Evolutionary conservation across 805 yeast genomes (phyloP), one percentile per base, ranked within the genome.

Genomic region (Ogataea ganodermae): DNA sequence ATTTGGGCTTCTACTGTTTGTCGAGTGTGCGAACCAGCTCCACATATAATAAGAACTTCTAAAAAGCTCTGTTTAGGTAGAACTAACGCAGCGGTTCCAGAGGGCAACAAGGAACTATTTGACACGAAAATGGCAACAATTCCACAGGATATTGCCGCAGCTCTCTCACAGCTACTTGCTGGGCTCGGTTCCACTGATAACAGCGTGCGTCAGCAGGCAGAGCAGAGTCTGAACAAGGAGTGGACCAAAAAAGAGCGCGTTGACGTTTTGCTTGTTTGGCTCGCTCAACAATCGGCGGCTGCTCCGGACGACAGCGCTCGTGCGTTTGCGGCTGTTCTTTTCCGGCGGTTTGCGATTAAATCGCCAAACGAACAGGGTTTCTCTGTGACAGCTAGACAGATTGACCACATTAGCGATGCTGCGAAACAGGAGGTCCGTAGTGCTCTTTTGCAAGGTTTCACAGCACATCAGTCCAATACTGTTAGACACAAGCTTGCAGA

Each of bases 401-500:
- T 90, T 43, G 96, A 92, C 26, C 79, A 78, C 37, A 71, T 90
- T 21, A 72, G 81, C 42, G 77, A 76, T 26, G 77, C 73, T 6
- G 84, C 83, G 2, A 74, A 80, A 49, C 65, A 60, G 31, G 86
- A 84, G 60, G 80, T 92, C 43, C 80, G 95, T 55, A 57, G 71
- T 14, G 73, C 80, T 18, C 75, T 92, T 31, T 73, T 91, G 55
- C 77, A 77, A 49, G 98, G 97, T 13, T 89, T 92, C 59, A 63
- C 79, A 3, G 65, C 81, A 9, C 83, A 76, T 50, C 89, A 84
- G 63, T 71, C 86, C n/a, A 81, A 80, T 51, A 80, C 79, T 52
- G 89, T 89, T 26, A 83, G 97, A 63, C 97, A 92, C 67, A 94
- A 92, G 63, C 72, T 94, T 41, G 84, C 97, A 2, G 99, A 94